Base-by-base conservation (phyloP, 108 stramenopile species). In the Hondaea fermentalgiana region DNA sequence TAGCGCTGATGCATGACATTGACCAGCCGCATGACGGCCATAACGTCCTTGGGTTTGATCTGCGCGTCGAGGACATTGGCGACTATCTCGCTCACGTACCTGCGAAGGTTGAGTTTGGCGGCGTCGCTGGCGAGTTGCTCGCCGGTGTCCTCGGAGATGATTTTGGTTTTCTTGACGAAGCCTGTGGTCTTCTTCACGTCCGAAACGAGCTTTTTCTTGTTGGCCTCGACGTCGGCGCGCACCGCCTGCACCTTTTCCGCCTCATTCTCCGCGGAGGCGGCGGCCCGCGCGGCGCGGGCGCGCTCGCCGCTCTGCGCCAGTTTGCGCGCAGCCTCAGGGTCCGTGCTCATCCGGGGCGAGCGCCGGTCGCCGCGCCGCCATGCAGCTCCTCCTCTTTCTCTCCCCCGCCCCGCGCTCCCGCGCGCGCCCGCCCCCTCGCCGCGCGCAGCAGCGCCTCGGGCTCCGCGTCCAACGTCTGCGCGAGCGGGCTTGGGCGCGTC, bases 121-220 rank as follows among this genome's bases (percentile, higher is more conserved):
- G 76, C 76, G n/a, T 83, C 76, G 25, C 10, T 12, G 25, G 76
- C 76, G 49, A 83, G 51, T 23, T 83, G 76, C 51, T n/a, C 51
- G 76, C 76, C 76, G 23, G 45, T 21, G 51, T 83, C 76, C 76
- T 83, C 76, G 10, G 45, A 53, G 45, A 83, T 28, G 51, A 45
- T 53, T 3, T 83, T 83, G 0, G 49, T 45, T 23, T 83, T 83
- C 23, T 83, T 83, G 43, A 83, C 76, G 23, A 83, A 83, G 3
- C 76, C 76, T 6, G 76, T 83, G 17, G 76, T 83, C 28, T 83
- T 83, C 76, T 83, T 83, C 49, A 83, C 76, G 76, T 83, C 76
- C 76, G 76, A 83, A 12, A 83, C 23, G 49, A 83, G 76, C 76
- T 47, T 53, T 23, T 83, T 83, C 51, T 83, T 83, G 4, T 83